These are phyloP conservation scores for Neurospora sp. DNA, from an alignment of 495 filamentous ascomycete genomes.

Conservation along the genomic window DNA sequence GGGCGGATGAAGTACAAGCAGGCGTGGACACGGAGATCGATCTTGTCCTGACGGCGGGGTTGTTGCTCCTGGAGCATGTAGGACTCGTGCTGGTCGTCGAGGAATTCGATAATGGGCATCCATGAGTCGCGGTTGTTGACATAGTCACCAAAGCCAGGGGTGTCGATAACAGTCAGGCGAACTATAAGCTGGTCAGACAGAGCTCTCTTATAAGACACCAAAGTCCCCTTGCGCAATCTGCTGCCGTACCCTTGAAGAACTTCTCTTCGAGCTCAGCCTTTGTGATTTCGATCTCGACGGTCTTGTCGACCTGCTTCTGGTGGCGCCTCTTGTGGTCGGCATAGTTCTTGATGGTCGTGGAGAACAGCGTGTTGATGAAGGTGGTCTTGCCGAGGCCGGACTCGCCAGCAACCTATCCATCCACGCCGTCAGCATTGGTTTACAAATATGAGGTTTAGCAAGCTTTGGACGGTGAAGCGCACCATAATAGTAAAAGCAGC, in stretches of 20 bases:
- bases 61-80: constrained; percentile 99
- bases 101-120: constrained; percentile 99
- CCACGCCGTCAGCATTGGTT: constrained; percentile 21
- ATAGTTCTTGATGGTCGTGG: constrained; percentile 99
- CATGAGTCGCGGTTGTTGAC: constrained; percentile 99
- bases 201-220: background rate
- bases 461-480: constrained; percentile 10
- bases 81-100: constrained; percentile 99
- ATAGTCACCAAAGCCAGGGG: constrained; percentile 97
- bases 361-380: constrained; percentile 99
- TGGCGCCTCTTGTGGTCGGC: constrained; percentile 97
- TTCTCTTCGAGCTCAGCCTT: constrained; percentile 99
- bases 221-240: constrained; percentile 1
- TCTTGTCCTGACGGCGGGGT: constrained; percentile 93
- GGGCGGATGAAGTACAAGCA: constrained; percentile 99
- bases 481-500: constrained; percentile 99
- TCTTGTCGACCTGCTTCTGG: constrained; percentile 98
- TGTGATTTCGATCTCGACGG: constrained; percentile 98
- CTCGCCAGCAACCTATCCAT: constrained; percentile 81
- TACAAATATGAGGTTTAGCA: background rate
- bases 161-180: constrained; percentile 96
- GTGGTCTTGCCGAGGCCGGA: constrained; percentile 98
- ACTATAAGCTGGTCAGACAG: constrained; percentile 44
- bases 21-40: constrained; percentile 96
- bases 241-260: constrained; percentile 89